Evolutionary conservation across 371 early-diverging fungal species (phyloP).

Genomic region (Capillidium rhysosporum): DNA sequence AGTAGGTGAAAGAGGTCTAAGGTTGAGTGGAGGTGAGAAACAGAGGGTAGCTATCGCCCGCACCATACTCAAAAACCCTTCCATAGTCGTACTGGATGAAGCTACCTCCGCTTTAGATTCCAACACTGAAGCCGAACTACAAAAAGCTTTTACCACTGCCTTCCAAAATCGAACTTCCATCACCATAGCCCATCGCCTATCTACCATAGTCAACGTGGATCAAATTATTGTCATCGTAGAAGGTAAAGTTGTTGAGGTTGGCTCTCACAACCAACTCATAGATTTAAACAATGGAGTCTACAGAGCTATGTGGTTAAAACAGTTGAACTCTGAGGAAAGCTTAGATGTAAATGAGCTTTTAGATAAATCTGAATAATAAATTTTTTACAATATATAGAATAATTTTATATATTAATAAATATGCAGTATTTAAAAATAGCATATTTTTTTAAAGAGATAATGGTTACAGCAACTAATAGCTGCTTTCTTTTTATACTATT

Average conservation of each 20-base stretch:
- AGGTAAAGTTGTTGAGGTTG: constrained; percentile 69
- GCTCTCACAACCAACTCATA: constrained; percentile 66
- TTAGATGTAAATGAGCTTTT: too few relatives aligned
- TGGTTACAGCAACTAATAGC: too few relatives aligned
- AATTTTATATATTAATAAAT: too few relatives aligned
- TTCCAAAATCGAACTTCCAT: constrained; percentile 74
- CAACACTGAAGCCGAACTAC: constrained; percentile 62
- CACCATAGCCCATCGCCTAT: constrained; percentile 84
- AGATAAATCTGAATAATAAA: too few relatives aligned
- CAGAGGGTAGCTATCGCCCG: constrained; percentile 81
- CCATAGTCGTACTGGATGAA: constrained; percentile 57
- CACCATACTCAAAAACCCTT: constrained; percentile 56
- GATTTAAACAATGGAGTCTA: constrained; percentile 34
- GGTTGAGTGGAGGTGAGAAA: constrained; percentile 84
- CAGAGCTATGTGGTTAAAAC: constrained; percentile 76
- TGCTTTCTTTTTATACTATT: too few relatives aligned
- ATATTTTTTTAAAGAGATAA: too few relatives aligned
- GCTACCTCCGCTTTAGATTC: constrained; percentile 20
- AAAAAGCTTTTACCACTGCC: constrained; percentile 35
- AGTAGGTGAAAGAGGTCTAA: constrained; percentile 88
- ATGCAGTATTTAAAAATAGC: too few relatives aligned
- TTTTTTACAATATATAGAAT: too few relatives aligned
- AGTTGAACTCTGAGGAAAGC: constrained; percentile 33
- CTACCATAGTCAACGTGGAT: constrained; percentile 59
- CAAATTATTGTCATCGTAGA: constrained; percentile 50